Conservation (phyloP, 2,329 filamentous ascomycete genomes). For the Botrytis cinerea region DNA sequence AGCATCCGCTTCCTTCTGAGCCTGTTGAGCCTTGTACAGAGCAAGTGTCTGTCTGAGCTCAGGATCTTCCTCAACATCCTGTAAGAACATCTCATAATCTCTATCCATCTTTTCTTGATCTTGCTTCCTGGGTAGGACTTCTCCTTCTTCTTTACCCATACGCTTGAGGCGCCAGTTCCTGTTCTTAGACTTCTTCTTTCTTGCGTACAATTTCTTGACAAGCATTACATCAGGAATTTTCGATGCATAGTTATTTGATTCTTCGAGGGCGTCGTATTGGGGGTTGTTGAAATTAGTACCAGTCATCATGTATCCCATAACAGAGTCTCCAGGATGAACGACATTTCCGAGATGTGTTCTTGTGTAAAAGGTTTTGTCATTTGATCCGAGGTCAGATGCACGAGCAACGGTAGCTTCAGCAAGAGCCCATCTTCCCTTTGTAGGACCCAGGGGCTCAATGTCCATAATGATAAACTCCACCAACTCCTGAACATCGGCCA, state of each 20-base stretch:
- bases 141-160: conserved; percentile 86
- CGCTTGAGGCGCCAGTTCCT: conserved; percentile 95
- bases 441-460: conserved; percentile 75
- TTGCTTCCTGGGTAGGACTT: conserved; percentile 80
- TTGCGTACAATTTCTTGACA: conserved; percentile 94
- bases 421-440: conserved; percentile 79
- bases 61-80: conserved; percentile 92
- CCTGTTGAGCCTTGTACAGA: conserved; percentile 69
- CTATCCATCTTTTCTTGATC: conserved; percentile 86
- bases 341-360: conserved; percentile 87
- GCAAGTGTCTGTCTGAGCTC: conserved; percentile 83
- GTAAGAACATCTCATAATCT: conserved; percentile 96
- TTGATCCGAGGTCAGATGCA: conserved; percentile 81
- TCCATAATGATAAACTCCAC: conserved; percentile 95
- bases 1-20: conserved; percentile 56
- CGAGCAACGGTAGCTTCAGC: conserved; percentile 87
- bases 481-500: conserved; percentile 82
- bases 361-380: conserved; percentile 85
- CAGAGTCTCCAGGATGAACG: conserved; percentile 85
- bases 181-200: conserved; percentile 77
- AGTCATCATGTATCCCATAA: conserved; percentile 88
- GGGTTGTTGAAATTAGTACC: conserved; percentile 92
- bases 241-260: conserved; percentile 71
- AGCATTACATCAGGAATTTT: conserved; percentile 89
- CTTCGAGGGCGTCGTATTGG: conserved; percentile 80